Base-by-base conservation (phyloP, 345 rosid genomes). In the Cardamine resedifolia region DNA sequence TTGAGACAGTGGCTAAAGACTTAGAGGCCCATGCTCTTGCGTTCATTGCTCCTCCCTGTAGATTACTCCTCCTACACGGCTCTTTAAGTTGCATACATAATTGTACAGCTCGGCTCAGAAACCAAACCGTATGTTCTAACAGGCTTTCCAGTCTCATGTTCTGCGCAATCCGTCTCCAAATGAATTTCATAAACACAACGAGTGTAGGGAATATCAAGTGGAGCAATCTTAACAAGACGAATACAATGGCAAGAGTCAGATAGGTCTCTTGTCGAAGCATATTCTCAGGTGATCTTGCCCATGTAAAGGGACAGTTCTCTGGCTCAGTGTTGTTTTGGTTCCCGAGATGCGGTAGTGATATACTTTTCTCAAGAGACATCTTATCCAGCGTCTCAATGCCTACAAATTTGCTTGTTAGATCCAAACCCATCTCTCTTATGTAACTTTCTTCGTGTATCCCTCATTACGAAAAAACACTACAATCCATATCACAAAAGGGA, bases 231-330 rank as follows among this genome's bases (percentile, higher is more conserved):
- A 85, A 12, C 31, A 91, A 75, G 64, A 95, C 96, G 59, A 95
- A 95, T 10, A 80, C 58, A 10, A 85, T 75, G 10, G 99, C 97
- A 72, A 95, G 78, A 36, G 93, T 82, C 50, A 95, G 77, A 71
- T 81, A 95, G 0, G 97, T 95, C 77, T 91, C 97, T 70, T 91
- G 93, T 5, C 78, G 82, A 51, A 95, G 84, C 81, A 90, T 63
- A 63, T 91, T 90, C 85, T 88, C 96, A 1, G 99, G 99, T 45
- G 99, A 91, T 82, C 87, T 91, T 66, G 93, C 96, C 99, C 99
- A 95, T 53, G 91, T 82, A 80, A 89, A 95, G 0, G 96, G 99
- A 70, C 97, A 95, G 81, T 79, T 91, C 62, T 95, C 99, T 28
- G 30, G 86, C 70, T 86, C 96, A 6, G 66, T 15, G 64, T 71